Base-by-base conservation (phyloP, 2,329 filamentous ascomycete genomes). In the Calycina herbarum region DNA sequence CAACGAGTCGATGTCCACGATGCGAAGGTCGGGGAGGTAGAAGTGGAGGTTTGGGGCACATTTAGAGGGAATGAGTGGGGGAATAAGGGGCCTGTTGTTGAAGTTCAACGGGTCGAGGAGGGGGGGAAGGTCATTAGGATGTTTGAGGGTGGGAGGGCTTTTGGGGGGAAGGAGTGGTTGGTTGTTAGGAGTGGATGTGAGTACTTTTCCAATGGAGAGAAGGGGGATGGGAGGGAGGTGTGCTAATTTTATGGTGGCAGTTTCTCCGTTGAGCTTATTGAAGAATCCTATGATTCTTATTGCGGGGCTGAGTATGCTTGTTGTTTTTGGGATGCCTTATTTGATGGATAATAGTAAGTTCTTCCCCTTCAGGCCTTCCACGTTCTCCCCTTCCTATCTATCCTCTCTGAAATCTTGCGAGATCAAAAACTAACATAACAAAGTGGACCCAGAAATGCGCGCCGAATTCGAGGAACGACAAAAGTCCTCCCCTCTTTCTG, bases 251-350 rank as follows among this genome's bases (percentile, higher is more conserved):
- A 5, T 59, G 13, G 24, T 45, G n/a, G 57, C 70, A 93, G 90
- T 94, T 80, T 92, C 89, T 20, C 83, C 94, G n/a, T 75, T 97
- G 65, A 86, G 86, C 66, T 88, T 97, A 64, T 82, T 97, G 73
- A 95, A 95, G 82, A 97, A 92, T 76, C 95, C 95, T 3, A 98
- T 98, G 93, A 97, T 98, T 69, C 84, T 99, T 67, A 90, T 99
- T 82, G 93, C 90, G 4, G 79, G 96, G 40, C 88, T 95, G 48
- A 93, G 89, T 68, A 87, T 97, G 82, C 89, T 81, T 5, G 82
- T 97, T 70, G 93, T 97, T 69, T 85, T 98, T 73, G 94, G 94
- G 71, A 92, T 98, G 91, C 95, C 95, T 15, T 95, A 97, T 78
- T 79, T 99, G 64, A 88, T 98, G 81, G 94, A 98, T 61, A 97